A percentile compares a stretch with the other conserved stretches of the same genome.
phyloP scores from a whole-genome alignment of 75 land plant genomes.

The Cupressus sempervirens region DNA sequence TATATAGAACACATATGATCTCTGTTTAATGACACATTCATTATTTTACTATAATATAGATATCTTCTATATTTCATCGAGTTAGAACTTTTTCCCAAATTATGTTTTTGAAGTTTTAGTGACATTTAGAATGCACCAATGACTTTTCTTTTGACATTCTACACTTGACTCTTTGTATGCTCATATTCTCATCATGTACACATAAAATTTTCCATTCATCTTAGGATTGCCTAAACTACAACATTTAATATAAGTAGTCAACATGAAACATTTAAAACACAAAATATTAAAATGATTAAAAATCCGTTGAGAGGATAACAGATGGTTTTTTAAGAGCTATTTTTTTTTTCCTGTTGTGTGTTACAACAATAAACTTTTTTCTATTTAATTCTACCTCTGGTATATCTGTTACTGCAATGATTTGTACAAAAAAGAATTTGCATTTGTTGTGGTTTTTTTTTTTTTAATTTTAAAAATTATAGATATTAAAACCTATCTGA shows the following conservation, averaged over 20 bases:
- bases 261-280: not conserved
- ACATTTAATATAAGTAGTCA: not conserved
- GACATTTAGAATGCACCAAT: not conserved
- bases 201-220: not conserved
- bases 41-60: no score
- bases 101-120: not conserved
- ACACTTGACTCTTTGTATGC: not conserved
- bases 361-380: not conserved
- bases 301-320: not conserved
- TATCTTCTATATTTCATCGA: not conserved
- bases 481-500: not conserved
- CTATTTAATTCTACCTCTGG: not conserved
- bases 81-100: not conserved
- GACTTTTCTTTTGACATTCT: not conserved
- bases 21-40: no score
- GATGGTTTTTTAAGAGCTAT: no score
- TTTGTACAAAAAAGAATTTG: not conserved
- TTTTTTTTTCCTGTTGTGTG: not conserved
- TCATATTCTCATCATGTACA: not conserved
- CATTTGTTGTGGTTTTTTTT: not conserved
- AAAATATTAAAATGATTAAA: not conserved
- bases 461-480: not conserved
- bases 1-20: no score
- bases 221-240: not conserved
- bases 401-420: not conserved